Evolutionary conservation across 495 filamentous ascomycete genomes (phyloP), one percentile per base, ranked within the genome.

Genomic region (Penicillium mononematosum): DNA sequence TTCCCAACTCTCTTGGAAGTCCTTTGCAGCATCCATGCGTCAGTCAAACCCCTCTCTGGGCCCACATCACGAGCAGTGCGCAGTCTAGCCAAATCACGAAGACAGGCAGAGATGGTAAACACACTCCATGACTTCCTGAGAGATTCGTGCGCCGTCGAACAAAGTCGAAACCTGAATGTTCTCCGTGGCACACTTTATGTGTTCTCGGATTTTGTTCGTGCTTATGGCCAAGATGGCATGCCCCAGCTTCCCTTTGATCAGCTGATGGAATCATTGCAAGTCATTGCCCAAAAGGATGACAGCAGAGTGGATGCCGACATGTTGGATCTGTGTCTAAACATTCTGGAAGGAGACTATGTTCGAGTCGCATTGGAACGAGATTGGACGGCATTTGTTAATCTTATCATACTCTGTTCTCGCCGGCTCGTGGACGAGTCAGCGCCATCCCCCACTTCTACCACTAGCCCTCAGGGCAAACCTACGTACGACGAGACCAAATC

Each of bases 21-120:
- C 16, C 78, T 97, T 49, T 93, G 90, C 71, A 87, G 86, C 53
- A 90, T 93, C 25, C 88, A 92, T 67, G 85, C 87, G 48, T 83
- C 90, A 19, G 82, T 96, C 19, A 82, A 80, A 32, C 78, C 78
- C 48, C 78, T 92, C 17, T 82, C 84, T 50, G 85, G 88, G 36
- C 82, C 83, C 22, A 85, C 90, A 6, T 96, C 91, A 79, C 83
- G 85, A 47, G 85, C 88, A 17, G 81, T 94, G 36, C 80, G 82
- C 65, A 92, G 88, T 65, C 74, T 96, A 8, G 89, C 87, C 60
- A 86, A 82, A 62, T 96, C 91, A 4, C 88, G 91, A 59, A 83
- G 90, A 58, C 88, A 89, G 31, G 82, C 84, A 50, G 84, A 85
- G 42, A 87, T 88, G 58, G 77, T 90, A 27, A 76, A 80, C 52